These are phyloP conservation scores for Mycena pura DNA, from an alignment of 768 basidiomycete species.

Conservation along the genomic window DNA sequence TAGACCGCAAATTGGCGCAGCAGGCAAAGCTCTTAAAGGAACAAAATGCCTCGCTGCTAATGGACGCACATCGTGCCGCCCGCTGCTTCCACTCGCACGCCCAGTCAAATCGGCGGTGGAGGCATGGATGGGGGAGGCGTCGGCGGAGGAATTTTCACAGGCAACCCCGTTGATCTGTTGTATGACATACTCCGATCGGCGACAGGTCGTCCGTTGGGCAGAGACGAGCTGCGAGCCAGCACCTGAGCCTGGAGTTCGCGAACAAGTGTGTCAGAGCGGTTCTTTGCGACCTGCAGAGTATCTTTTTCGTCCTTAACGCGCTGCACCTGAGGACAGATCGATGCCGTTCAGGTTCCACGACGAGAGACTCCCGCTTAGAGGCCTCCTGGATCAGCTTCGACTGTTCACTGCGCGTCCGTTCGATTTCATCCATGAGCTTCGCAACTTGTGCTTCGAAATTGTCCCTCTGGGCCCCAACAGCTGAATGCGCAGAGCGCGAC, in stretches of 20 bases:
- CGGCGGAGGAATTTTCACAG: slow-evolving; percentile 86
- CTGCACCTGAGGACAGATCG: slow-evolving; percentile 77
- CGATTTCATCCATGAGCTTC: slow-evolving; percentile 50
- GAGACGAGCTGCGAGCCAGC: slow-evolving; percentile 62
- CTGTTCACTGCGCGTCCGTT: slow-evolving; percentile 60
- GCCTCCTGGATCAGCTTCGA: slow-evolving; percentile 71
- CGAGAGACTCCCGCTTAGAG: slow-evolving; percentile 76
- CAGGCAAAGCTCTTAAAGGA: slow-evolving; percentile 93
- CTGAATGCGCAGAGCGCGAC: slow-evolving; percentile 39
- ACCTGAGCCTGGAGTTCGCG: slow-evolving; percentile 82
- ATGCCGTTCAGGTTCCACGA: slow-evolving; percentile 78
- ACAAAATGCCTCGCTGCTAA: slow-evolving; percentile 86
- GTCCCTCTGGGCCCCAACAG: slow-evolving; percentile 45
- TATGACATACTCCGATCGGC: slow-evolving; percentile 62
- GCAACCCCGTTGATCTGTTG: slow-evolving; percentile 64
- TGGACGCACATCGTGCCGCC: too few species aligned
- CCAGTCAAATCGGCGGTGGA: slow-evolving; percentile 82
- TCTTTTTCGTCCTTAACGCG: slow-evolving; percentile 86
- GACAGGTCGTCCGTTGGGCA: slow-evolving; percentile 57
- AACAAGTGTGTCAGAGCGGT: slow-evolving; percentile 68
- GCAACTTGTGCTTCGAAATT: slow-evolving; percentile 37
- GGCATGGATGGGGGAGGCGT: slow-evolving; percentile 89
- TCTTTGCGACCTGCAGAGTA: slow-evolving; percentile 73
- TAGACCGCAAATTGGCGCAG: slow-evolving; percentile 91
- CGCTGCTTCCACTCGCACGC: too few species aligned